A percentile compares a stretch with the other conserved stretches of the same genome.
Conservation (phyloP, 148 eudicot species). For the Rhododendron kiyosumense region DNA sequence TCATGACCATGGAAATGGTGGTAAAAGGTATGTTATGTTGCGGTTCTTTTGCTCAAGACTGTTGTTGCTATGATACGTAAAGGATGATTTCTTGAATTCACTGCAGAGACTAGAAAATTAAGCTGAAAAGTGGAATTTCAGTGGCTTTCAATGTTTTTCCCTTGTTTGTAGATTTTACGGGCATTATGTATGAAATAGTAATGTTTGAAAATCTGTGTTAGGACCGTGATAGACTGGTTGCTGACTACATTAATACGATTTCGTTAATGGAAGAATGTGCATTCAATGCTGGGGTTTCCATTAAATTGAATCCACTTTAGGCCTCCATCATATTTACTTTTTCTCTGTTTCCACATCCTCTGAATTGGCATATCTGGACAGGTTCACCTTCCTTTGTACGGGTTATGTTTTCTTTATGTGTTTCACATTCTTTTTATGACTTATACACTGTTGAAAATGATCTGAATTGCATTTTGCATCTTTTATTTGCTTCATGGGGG, state of each 20-base stretch:
- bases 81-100: not conserved
- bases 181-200: not conserved
- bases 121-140: not conserved
- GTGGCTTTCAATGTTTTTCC: not conserved
- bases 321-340: not conserved
- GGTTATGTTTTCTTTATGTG: not conserved
- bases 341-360: not conserved
- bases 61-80: not conserved
- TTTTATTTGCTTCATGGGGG: not conserved
- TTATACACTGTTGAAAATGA: not conserved
- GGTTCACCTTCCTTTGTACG: not conserved
- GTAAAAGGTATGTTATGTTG: conserved; percentile 47
- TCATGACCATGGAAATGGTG: conserved; percentile 66
- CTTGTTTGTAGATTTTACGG: not conserved
- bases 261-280: not conserved
- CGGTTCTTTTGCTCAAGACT: not conserved
- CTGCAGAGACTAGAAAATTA: not conserved
- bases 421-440: not conserved
- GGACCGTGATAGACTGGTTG: not conserved
- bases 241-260: not conserved
- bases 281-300: not conserved
- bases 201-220: not conserved
- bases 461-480: not conserved
- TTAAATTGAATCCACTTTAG: not conserved
- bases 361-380: not conserved